Conservation (phyloP, 345 rosid species). For the Brassica juncea region DNA sequence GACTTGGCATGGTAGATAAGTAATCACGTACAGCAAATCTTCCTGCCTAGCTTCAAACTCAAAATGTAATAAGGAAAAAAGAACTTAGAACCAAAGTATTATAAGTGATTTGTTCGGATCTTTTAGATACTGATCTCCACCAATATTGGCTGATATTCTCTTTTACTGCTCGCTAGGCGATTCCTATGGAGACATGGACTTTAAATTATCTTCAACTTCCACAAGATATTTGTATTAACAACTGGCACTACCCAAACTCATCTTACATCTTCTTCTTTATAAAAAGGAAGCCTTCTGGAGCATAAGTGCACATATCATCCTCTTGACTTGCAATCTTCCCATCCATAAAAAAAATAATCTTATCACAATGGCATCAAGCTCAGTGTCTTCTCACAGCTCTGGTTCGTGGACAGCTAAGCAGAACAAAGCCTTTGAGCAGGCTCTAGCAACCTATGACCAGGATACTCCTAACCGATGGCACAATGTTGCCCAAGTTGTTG, state of each 20-base stretch:
- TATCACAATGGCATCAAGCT: conserved; percentile 63
- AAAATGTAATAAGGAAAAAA: conserved; percentile 20
- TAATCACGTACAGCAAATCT: conserved; percentile 12
- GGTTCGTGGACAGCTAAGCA: conserved; percentile 78
- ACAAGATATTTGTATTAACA: conserved; percentile 34
- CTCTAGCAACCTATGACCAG: conserved; percentile 83
- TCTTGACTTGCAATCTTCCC: not conserved
- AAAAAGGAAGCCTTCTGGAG: conserved; percentile 47
- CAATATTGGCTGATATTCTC: not conserved
- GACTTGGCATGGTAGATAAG: not conserved
- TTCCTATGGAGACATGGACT: conserved; percentile 56
- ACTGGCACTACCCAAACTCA: conserved; percentile 41
- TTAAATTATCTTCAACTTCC: conserved; percentile 36
- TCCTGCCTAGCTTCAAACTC: conserved; percentile 33
- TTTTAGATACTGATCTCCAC: conserved; percentile 25
- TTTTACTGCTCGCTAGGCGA: conserved; percentile 7
- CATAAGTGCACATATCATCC: conserved; percentile 51
- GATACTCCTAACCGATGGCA: conserved; percentile 98
- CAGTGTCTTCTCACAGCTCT: conserved; percentile 73
- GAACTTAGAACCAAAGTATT: conserved; percentile 2
- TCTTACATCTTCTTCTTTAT: conserved; percentile 44
- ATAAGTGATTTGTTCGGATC: conserved; percentile 31
- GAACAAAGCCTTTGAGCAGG: conserved; percentile 93
- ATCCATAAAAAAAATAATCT: not conserved
- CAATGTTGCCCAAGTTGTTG: conserved; percentile 89